Base-by-base conservation (phyloP, 352 stramenopile species). In the Globisporangium ultimum region DNA sequence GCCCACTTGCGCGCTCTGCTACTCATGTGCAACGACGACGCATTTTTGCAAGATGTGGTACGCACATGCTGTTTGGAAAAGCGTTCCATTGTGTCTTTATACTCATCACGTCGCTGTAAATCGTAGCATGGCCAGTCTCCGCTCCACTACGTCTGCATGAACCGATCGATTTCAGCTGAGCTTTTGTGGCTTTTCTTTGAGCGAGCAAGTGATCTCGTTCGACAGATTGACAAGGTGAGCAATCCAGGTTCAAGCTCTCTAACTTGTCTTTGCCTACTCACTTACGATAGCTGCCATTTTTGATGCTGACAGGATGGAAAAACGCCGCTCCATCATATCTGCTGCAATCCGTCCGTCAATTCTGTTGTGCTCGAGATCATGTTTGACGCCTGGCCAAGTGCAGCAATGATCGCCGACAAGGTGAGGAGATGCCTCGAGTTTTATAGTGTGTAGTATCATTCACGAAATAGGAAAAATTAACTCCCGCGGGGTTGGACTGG, bases 121-220 rank as follows among this genome's bases (percentile, higher is more conserved):
- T 3, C 11, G 13, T 43, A 89, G 80, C 68, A 87, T 57, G 78
- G 61, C 0, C 66, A 70, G 48, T 87, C 79, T 13, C 81, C 82
- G 3, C 71, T 91, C 24, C 82, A 91, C 59, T 91, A 91, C 40
- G 43, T 88, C 15, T 89, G 79, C 48, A 84, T 85, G 74, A 89
- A 87, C 57, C 63, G 48, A 13, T 51, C 67, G 0, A 66, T 91
- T 43, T 74, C 74, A 8, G 59, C 80, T 3, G 76, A 91, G 40
- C 61, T 89, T 14, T 49, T 89, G 5, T 91, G 81, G 81, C 66
- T 89, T 13, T 87, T 91, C 42, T 83, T 89, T 32, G 81, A 89
- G 58, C 78, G 76, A 22, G 76, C 66, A 0, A 67, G 72, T 24
- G 75, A 83, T 11, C 60, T 91, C 14, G 72, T 78, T 43, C 72